These are phyloP conservation scores for Blastocystis sp. DNA, from an alignment of 352 stramenopile genomes.

Conservation along the genomic window DNA sequence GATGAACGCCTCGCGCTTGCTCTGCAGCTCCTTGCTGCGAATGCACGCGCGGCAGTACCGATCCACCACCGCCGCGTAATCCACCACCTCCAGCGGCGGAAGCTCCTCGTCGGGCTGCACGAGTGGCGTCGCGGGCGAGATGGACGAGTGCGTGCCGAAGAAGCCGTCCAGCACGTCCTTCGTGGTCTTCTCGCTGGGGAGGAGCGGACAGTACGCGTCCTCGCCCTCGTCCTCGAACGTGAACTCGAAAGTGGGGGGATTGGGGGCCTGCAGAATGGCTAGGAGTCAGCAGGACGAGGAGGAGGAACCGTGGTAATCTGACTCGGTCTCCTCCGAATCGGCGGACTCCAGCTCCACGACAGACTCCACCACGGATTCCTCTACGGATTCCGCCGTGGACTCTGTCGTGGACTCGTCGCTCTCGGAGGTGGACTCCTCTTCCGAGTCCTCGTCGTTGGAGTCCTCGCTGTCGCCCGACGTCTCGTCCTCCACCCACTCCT, in stretches of 20 bases:
- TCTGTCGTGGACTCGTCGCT: background rate
- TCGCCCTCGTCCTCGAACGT: background rate
- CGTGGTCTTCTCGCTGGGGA: background rate
- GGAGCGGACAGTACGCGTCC: background rate
- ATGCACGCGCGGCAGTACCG: background rate
- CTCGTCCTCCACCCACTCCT: background rate
- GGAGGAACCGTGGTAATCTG: background rate
- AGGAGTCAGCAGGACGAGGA: background rate
- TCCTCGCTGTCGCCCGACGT: background rate
- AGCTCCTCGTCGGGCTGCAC: background rate
- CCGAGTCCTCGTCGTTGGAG: no score
- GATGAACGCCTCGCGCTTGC: background rate
- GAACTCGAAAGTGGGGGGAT: background rate
- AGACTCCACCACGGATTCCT: no score
- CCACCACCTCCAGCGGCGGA: slow-evolving; percentile 13
- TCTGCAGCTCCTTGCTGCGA: background rate
- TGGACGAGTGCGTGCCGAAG: background rate
- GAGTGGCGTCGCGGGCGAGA: background rate
- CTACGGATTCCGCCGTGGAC: background rate
- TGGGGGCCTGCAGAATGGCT: background rate
- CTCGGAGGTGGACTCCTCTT: background rate
- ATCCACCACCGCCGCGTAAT: slow-evolving; percentile 13
- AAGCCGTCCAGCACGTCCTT: slow-evolving; percentile 18
- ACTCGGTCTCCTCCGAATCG: no score
- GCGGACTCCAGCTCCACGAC: no score